Evolutionary conservation across 2,329 filamentous ascomycete genomes (phyloP).

Genomic region (Talaromyces sp.): DNA sequence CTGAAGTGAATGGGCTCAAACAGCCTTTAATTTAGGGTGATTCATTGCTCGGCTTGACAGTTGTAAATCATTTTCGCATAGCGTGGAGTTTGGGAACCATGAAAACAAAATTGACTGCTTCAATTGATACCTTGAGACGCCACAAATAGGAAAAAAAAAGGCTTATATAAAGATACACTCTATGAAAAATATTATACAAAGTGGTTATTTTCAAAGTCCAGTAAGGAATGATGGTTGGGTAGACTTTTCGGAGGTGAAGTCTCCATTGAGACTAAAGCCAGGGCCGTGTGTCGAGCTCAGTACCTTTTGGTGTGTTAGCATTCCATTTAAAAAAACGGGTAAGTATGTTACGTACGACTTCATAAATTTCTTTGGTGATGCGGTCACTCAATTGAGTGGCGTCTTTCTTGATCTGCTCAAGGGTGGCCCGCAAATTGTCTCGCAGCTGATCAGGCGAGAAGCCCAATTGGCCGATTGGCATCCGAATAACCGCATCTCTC

Average conservation of each 20-base stretch:
- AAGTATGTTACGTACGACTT: constrained; percentile 48
- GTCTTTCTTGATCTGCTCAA: constrained; percentile 73
- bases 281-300: constrained; percentile 83
- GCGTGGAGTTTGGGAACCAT: constrained; percentile 39
- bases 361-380: constrained; percentile 66
- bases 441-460: constrained; percentile 84
- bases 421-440: constrained; percentile 73
- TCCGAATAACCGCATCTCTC: constrained; percentile 71
- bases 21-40: constrained; percentile 27
- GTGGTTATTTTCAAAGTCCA: constrained; percentile 46
- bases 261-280: constrained; percentile 78
- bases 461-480: constrained; percentile 85
- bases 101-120: constrained; percentile 14
- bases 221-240: constrained; percentile 45
- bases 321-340: constrained; percentile 13
- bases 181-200: constrained; percentile 24
- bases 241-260: constrained; percentile 60
- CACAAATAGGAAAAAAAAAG: constrained; percentile 27
- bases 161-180: constrained; percentile 34
- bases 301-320: constrained; percentile 46
- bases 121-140: constrained; percentile 37
- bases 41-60: background rate
- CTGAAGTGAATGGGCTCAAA: constrained; percentile 52
- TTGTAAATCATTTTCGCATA: constrained; percentile 28
- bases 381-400: constrained; percentile 59